A percentile compares a stretch with the other conserved stretches of the same genome.
These are phyloP conservation scores for Litchi chinensis DNA, from an alignment of 345 rosid species.

Conservation along the genomic window DNA sequence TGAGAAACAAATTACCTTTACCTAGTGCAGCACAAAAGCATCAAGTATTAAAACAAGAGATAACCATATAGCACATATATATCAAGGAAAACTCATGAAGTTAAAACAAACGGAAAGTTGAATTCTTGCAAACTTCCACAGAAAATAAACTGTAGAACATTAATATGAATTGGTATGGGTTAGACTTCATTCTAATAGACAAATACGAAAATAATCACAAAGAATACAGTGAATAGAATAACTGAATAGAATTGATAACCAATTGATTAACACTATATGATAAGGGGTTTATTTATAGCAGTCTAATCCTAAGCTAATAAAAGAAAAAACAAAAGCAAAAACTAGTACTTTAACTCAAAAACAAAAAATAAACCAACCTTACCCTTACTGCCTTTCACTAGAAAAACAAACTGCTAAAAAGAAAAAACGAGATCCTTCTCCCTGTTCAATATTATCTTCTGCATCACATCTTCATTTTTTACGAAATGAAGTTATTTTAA, in stretches of 20 bases:
- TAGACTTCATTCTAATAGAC: not conserved
- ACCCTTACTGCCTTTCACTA: too few species aligned
- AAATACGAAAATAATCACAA: too few species aligned
- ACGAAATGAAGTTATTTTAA: not conserved
- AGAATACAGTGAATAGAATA: too few species aligned
- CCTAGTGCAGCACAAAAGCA: slow-evolving; percentile 46
- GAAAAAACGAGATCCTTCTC: not conserved
- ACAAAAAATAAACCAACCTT: too few species aligned
- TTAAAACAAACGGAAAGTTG: not conserved
- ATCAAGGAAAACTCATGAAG: slow-evolving; percentile 10
- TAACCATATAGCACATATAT: not conserved
- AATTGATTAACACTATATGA: too few species aligned
- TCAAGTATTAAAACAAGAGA: slow-evolving; percentile 14
- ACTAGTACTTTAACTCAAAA: not conserved
- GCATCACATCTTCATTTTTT: not conserved
- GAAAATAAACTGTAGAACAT: not conserved
- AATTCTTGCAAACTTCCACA: not conserved
- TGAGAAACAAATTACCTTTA: slow-evolving; percentile 88
- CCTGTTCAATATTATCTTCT: too few species aligned
- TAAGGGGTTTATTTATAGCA: too few species aligned
- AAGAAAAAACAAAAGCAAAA: not conserved
- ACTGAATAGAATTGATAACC: too few species aligned
- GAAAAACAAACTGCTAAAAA: not conserved
- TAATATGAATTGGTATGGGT: not conserved
- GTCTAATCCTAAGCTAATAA: too few species aligned